phyloP scores from a whole-genome alignment of 108 stramenopile species.

The Skeletonema potamos region DNA sequence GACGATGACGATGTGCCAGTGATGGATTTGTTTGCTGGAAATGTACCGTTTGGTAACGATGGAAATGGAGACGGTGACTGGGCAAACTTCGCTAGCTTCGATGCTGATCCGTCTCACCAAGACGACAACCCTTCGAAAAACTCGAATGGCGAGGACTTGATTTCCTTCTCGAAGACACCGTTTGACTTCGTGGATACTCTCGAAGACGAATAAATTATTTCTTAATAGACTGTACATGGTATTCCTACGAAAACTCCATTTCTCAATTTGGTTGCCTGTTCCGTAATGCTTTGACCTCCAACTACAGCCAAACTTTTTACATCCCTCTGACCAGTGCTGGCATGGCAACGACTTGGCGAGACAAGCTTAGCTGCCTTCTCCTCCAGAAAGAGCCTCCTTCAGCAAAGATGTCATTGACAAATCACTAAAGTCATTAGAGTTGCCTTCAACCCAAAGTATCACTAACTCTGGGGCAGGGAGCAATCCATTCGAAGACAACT shows the following conservation, averaged over 20 bases:
- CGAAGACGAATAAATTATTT: background rate
- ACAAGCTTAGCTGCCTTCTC: background rate
- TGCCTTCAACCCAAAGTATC: background rate
- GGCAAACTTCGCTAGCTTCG: slow-evolving; percentile 33
- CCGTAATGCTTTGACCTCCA: slow-evolving; percentile 90
- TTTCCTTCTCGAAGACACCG: slow-evolving; percentile 11
- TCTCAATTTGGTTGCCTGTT: slow-evolving; percentile 87
- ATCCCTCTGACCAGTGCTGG: slow-evolving; percentile 14
- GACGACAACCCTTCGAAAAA: background rate
- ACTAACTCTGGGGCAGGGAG: background rate
- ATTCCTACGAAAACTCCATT: slow-evolving; percentile 95
- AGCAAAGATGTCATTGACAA: background rate
- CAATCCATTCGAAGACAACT: background rate
- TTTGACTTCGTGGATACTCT: slow-evolving; percentile 21
- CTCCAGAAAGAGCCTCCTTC: background rate
- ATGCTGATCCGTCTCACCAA: background rate
- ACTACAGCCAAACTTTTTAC: slow-evolving; percentile 70
- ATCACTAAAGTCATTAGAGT: background rate
- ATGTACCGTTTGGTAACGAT: slow-evolving; percentile 3
- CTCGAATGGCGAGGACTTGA: background rate
- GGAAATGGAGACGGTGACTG: background rate
- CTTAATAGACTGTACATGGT: slow-evolving; percentile 37
- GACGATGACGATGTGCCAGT: slow-evolving; percentile 36
- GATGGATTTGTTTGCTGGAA: slow-evolving; percentile 46
- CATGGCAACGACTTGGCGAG: background rate